phyloP scores from a whole-genome alignment of 2,329 filamentous ascomycete species.

The Chaetomium globosum region DNA sequence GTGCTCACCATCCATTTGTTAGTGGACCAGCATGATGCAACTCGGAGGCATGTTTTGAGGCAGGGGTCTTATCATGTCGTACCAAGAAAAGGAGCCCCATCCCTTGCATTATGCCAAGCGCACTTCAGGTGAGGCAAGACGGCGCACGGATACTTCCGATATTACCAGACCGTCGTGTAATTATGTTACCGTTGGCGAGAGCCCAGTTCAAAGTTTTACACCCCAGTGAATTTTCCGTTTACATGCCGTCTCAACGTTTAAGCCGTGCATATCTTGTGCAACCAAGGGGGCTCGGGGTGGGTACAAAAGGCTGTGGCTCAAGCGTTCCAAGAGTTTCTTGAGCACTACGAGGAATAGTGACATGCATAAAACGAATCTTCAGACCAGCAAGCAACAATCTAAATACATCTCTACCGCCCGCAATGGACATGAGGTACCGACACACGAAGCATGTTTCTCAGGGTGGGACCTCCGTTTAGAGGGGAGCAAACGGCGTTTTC shows the following conservation, averaged over 20 bases:
- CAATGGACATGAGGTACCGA: too few relatives aligned
- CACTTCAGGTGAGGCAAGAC: background rate
- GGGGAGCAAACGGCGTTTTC: too few relatives aligned
- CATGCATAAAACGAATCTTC: too few relatives aligned
- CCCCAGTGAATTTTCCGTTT: background rate
- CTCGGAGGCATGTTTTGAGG: slow-evolving; percentile 15
- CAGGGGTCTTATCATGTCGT: slow-evolving; percentile 10
- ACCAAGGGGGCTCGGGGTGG: background rate
- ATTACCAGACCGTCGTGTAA: slow-evolving; percentile 10
- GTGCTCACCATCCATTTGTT: slow-evolving; percentile 4
- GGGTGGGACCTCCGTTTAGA: too few relatives aligned
- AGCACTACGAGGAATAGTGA: too few relatives aligned
- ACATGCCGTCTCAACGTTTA: background rate
- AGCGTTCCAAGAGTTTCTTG: too few relatives aligned
- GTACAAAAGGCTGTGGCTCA: background rate
- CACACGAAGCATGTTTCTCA: too few relatives aligned
- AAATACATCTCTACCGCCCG: too few relatives aligned
- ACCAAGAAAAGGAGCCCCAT: slow-evolving; percentile 9
- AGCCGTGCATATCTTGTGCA: background rate
- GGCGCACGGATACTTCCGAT: slow-evolving; percentile 6
- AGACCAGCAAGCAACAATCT: too few relatives aligned
- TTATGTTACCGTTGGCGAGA: background rate
- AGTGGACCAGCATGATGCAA: slow-evolving; percentile 12
- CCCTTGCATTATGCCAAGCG: background rate
- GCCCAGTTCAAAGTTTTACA: slow-evolving; percentile 10